Conservation (phyloP, 2,329 filamentous ascomycete species). For the Aureobasidium sp. region DNA sequence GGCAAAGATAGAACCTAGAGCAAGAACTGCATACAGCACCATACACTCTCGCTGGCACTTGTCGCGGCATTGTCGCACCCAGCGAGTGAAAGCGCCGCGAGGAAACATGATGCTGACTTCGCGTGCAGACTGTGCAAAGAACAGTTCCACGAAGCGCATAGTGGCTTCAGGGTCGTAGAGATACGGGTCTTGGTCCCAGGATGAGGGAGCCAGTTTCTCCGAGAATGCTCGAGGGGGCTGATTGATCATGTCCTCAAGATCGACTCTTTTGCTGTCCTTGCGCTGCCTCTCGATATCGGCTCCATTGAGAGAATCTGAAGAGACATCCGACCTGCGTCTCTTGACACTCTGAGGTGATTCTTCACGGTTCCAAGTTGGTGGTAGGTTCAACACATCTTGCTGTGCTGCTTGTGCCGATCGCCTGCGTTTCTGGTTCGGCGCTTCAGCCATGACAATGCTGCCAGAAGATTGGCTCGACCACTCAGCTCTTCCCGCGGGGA, state of each 20-base stretch:
- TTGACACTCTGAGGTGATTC: not conserved
- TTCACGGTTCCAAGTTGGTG: not conserved
- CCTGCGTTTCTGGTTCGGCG: slow-evolving; percentile 6
- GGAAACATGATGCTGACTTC: too few relatives aligned
- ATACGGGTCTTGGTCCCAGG: not conserved
- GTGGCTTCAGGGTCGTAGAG: too few relatives aligned
- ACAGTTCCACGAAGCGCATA: too few relatives aligned
- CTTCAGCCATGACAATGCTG: not conserved
- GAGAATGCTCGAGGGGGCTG: slow-evolving; percentile 14
- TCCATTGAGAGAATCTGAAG: not conserved
- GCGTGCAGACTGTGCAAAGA: too few relatives aligned
- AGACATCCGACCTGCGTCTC: slow-evolving; percentile 6
- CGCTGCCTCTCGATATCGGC: not conserved
- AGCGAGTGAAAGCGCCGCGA: too few relatives aligned
- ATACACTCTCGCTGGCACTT: slow-evolving; percentile 41
- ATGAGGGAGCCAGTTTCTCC: slow-evolving; percentile 24
- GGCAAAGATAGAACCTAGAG: slow-evolving; percentile 49
- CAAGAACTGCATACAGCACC: slow-evolving; percentile 52
- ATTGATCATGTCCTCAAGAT: slow-evolving; percentile 13
- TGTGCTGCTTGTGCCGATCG: slow-evolving; percentile 9
- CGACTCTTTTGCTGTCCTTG: too few relatives aligned
- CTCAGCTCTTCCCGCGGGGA: not conserved
- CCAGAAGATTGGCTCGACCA: slow-evolving; percentile 8
- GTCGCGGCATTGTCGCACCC: slow-evolving; percentile 22
- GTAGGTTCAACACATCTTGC: slow-evolving; percentile 14